phyloP scores from a whole-genome alignment of 1,284 basidiomycete genomes.

The Gymnopus androsaceus region DNA sequence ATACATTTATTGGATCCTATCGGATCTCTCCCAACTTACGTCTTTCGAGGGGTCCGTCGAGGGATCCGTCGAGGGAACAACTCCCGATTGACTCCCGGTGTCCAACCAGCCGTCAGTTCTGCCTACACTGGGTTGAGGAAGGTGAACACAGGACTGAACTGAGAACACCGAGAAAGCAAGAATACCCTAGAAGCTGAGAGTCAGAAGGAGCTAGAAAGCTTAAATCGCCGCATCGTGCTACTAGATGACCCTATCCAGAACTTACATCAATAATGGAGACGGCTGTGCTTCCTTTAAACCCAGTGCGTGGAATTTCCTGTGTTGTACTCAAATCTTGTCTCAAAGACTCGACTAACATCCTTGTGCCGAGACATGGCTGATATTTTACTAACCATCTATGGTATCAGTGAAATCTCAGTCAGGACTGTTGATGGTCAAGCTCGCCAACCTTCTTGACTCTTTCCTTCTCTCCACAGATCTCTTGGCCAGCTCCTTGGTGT shows the following conservation, averaged over 20 bases:
- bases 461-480: slow-evolving; percentile 30
- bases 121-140: too few relatives aligned
- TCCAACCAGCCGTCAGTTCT: too few relatives aligned
- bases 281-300: slow-evolving; percentile 53
- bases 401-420: slow-evolving; percentile 59
- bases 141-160: too few relatives aligned
- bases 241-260: slow-evolving; percentile 50
- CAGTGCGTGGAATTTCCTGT: slow-evolving; percentile 37
- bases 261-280: slow-evolving; percentile 60
- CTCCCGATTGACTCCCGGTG: too few relatives aligned
- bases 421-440: slow-evolving; percentile 30
- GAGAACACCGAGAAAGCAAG: too few relatives aligned
- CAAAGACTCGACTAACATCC: slow-evolving; percentile 54
- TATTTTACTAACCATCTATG: neutral
- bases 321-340: neutral
- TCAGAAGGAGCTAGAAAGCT: too few relatives aligned
- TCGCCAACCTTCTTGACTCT: neutral
- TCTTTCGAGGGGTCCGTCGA: too few relatives aligned
- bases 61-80: too few relatives aligned
- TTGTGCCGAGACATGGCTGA: slow-evolving; percentile 41
- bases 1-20: too few relatives aligned
- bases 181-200: too few relatives aligned
- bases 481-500: slow-evolving; percentile 59
- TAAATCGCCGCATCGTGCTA: too few relatives aligned
- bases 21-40: too few relatives aligned